These are phyloP conservation scores for Dipteronia dyeriana DNA, from an alignment of 345 rosid genomes.

Conservation along the genomic window DNA sequence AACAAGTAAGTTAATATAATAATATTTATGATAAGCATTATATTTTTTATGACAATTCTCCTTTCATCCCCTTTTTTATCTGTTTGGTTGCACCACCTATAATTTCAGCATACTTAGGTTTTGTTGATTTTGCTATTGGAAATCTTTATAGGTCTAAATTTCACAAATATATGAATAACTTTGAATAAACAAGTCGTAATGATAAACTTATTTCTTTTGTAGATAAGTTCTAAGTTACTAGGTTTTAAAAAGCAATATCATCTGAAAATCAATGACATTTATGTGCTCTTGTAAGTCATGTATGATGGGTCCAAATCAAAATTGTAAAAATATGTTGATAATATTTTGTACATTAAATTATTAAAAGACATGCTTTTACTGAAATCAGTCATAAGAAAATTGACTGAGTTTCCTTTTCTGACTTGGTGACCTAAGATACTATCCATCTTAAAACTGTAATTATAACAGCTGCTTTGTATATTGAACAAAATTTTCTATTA, in stretches of 20 bases:
- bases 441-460: neutral
- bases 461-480: neutral
- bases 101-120: neutral
- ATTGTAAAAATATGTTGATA: neutral
- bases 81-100: neutral
- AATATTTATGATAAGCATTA: conserved; percentile 7
- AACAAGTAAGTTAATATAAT: conserved; percentile 59
- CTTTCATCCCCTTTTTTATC: neutral
- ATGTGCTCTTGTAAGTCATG: neutral
- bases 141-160: neutral
- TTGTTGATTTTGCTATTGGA: too few relatives aligned
- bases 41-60: neutral
- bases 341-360: neutral
- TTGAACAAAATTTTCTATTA: neutral
- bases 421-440: neutral
- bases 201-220: neutral
- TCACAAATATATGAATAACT: neutral
- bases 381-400: neutral
- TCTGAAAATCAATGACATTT: neutral
- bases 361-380: neutral
- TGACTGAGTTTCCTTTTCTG: neutral
- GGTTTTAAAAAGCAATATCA: neutral
- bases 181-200: neutral
- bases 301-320: neutral
- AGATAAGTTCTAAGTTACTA: neutral